Conservation (phyloP, 2,329 filamentous ascomycete species). For the Paraphoma chrysanthemicola region DNA sequence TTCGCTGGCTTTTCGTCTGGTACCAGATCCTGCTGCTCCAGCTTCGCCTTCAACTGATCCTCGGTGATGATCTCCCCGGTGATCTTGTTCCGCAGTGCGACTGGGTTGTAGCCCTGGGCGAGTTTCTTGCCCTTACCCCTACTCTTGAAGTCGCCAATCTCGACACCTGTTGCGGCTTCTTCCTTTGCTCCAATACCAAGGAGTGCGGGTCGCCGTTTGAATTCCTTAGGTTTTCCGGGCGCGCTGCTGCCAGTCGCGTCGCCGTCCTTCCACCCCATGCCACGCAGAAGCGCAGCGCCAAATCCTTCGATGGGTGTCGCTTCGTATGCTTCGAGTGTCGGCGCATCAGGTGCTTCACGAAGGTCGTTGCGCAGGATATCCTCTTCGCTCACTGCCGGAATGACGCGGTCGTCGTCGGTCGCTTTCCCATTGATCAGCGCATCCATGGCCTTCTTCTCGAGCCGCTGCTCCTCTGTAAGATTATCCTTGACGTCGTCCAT, state of each 20-base stretch:
- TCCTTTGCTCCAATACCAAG: conserved; percentile 90
- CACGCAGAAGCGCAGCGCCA: conserved; percentile 84
- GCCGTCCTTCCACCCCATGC: conserved; percentile 92
- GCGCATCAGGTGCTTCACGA: conserved; percentile 73
- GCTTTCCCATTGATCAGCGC: conserved; percentile 52
- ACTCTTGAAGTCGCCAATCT: conserved; percentile 74
- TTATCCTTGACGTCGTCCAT: conserved; percentile 40
- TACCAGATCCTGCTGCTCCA: conserved; percentile 57
- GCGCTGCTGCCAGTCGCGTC: conserved; percentile 61
- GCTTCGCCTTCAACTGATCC: conserved; percentile 63
- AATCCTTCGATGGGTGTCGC: conserved; percentile 94
- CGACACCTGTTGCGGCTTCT: conserved; percentile 66
- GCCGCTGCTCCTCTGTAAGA: conserved; percentile 38
- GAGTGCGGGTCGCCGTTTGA: conserved; percentile 77
- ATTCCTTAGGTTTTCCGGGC: conserved; percentile 63
- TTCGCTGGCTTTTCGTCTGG: conserved; percentile 45
- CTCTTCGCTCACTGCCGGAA: conserved; percentile 59
- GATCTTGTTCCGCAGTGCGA: conserved; percentile 66
- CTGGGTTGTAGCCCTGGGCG: conserved; percentile 65
- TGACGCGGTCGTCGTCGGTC: conserved; percentile 43
- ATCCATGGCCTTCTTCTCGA: conserved; percentile 63
- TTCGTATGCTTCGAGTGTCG: conserved; percentile 83
- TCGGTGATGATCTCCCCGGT: conserved; percentile 70
- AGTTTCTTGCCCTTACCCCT: conserved; percentile 57
- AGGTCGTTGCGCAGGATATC: conserved; percentile 76